Conservation (phyloP, 176 grass and related monocot genomes). For the Carex scoparia region DNA sequence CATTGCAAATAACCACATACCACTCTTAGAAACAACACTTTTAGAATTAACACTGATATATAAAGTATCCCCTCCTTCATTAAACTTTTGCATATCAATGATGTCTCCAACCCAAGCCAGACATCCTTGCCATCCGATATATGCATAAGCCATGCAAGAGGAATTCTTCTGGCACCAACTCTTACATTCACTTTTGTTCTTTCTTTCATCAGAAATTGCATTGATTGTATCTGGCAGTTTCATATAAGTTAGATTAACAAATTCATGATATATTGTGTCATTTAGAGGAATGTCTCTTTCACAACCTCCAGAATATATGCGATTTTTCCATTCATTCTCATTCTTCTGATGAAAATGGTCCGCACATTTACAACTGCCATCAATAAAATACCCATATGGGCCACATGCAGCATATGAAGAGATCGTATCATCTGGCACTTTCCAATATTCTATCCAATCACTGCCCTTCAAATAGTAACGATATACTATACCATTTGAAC, state of each 20-base stretch:
- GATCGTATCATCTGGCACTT: background rate
- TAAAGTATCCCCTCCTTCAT: background rate
- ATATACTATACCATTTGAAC: background rate
- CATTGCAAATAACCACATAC: background rate
- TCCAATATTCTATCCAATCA: background rate
- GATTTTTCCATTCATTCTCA: background rate
- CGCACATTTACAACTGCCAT: background rate
- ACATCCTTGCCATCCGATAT: constrained; percentile 1
- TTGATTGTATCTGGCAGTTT: constrained; percentile 17
- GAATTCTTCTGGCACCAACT: background rate
- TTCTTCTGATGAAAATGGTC: background rate
- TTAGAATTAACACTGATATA: background rate
- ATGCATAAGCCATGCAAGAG: constrained; percentile 5
- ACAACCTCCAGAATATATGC: constrained; percentile 1
- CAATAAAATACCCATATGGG: background rate
- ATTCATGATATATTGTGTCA: background rate
- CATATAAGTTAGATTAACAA: background rate
- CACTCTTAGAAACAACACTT: background rate
- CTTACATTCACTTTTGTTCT: background rate
- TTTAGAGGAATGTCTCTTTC: background rate
- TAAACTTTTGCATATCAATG: background rate
- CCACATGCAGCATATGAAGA: background rate
- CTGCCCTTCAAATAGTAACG: background rate
- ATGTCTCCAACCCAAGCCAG: background rate
- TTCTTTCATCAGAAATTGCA: background rate